Percentiles rank a stretch among this genome's conserved stretches.
phyloP scores from a whole-genome alignment of 2,329 filamentous ascomycete genomes.

The Cytospora chrysosperma region DNA sequence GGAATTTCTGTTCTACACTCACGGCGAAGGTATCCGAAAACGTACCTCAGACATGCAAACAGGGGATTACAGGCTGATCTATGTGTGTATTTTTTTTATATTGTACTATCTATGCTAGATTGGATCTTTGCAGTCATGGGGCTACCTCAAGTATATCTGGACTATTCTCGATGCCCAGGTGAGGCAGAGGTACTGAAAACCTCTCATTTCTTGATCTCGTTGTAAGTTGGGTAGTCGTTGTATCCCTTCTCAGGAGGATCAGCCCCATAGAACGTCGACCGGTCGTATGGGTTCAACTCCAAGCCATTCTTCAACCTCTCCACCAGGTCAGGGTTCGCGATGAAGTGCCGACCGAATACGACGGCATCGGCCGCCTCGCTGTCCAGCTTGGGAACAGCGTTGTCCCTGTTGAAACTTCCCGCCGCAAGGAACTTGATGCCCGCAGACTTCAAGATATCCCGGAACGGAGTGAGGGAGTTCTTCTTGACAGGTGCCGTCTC shows the following conservation, averaged over 20 bases:
- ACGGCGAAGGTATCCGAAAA: too few species aligned
- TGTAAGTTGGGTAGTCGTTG: conserved; percentile 38
- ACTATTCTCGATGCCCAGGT: too few species aligned
- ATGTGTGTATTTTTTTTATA: too few species aligned
- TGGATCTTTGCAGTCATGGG: too few species aligned
- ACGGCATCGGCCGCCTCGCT: conserved; percentile 42
- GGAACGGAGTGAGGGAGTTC: conserved; percentile 41
- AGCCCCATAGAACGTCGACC: conserved; percentile 44
- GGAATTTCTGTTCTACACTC: too few species aligned
- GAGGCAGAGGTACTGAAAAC: too few species aligned
- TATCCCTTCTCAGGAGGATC: conserved; percentile 34
- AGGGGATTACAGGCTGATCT: too few species aligned
- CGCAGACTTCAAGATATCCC: conserved; percentile 38
- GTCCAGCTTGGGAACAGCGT: conserved; percentile 41
- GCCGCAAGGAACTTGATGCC: conserved; percentile 49
- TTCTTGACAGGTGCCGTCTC: conserved; percentile 10
- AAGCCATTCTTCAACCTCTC: conserved; percentile 44
- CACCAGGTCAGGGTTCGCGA: conserved; percentile 48
- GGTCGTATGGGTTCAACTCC: conserved; percentile 43
- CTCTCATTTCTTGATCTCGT: conserved; percentile 16
- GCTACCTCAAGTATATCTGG: too few species aligned
- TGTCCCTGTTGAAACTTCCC: conserved; percentile 43
- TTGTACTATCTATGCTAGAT: too few species aligned
- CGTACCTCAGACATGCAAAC: too few species aligned
- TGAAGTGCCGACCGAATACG: conserved; percentile 49